Evolutionary conservation across 495 filamentous ascomycete genomes (phyloP).

Genomic region (Choiromyces venosus): DNA sequence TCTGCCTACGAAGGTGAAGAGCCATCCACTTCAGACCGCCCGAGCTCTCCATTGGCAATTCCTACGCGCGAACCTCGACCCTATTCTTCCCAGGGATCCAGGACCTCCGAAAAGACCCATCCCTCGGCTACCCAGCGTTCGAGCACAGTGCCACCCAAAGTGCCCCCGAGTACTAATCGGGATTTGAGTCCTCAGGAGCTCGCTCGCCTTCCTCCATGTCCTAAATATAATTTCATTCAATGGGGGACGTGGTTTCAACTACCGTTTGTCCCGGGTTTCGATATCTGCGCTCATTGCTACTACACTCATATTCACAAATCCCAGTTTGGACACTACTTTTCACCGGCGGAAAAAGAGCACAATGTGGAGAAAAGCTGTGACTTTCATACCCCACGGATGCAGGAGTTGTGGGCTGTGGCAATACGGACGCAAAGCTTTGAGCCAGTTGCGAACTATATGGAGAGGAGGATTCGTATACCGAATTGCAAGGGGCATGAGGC

Average conservation of each 20-base stretch:
- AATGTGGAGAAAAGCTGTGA: neutral
- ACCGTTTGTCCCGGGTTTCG: neutral
- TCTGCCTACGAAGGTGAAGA: neutral
- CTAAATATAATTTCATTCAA: neutral
- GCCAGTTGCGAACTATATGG: neutral
- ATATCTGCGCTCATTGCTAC: neutral
- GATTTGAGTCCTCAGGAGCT: neutral
- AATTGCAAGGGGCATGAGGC: neutral
- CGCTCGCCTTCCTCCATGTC: neutral
- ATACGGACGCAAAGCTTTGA: neutral
- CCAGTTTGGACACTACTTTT: neutral
- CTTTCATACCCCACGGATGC: neutral
- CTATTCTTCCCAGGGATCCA: slow-evolving; percentile 2
- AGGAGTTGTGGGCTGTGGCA: neutral
- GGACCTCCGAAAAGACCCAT: neutral
- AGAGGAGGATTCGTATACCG: neutral
- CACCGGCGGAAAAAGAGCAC: neutral
- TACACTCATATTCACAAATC: neutral
- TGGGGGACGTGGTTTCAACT: slow-evolving; percentile 2
- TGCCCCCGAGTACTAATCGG: neutral
- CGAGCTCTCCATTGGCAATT: neutral
- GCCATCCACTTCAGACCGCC: neutral
- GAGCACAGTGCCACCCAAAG: neutral
- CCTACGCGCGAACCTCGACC: neutral
- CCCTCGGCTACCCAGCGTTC: neutral